Evolutionary conservation across 441 rosid genomes (phyloP), one percentile per base, ranked within the genome.

Genomic region (Rhodomyrtus psidioides): DNA sequence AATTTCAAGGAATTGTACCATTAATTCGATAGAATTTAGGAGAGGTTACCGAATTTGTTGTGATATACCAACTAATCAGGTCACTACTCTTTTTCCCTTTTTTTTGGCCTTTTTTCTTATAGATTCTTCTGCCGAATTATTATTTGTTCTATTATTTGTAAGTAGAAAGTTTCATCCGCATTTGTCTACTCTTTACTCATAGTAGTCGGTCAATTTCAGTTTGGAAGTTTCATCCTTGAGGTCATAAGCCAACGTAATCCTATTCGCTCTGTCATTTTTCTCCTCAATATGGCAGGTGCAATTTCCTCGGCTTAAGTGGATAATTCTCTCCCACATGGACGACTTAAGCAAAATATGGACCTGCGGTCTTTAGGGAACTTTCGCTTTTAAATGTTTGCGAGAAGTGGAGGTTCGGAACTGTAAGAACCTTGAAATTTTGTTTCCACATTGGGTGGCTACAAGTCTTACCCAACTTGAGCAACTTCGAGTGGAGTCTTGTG

Each of bases 251-350:
- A 27, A 27, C 27, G 5, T 14, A 27, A 59, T 59, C 19, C 6
- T 9, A 6, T 58, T n/a, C 17, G 6, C 0, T n/a, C 1, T 0
- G 34, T n/a, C 65, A 2, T 58, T 12, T 6, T n/a, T 2, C 14
- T 2, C 5, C 42, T 59, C 21, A 27, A 27, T 59, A 27, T 59
- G 70, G 10, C 39, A 59, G 39, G 70, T 59, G 27, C 21, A 59
- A 27, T 27, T 59, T 59, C 70, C 70, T 27, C 1, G 0, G 0
- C 21, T 59, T 3, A 0, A 0, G 0, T 1, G 0, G 0, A 27
- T 59, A 2, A 2, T 0, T 27, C 2, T 59, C 70, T 59, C 70
- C 5, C 39, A 59, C 2, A 14, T 59, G 70, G 70, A 59, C 21
- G 14, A 6, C 0, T 59, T 59, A 27, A 14, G 70, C 70, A 27